Conservation (phyloP, 1,139 yeast genomes). For the Diutina pseudorugosa region DNA sequence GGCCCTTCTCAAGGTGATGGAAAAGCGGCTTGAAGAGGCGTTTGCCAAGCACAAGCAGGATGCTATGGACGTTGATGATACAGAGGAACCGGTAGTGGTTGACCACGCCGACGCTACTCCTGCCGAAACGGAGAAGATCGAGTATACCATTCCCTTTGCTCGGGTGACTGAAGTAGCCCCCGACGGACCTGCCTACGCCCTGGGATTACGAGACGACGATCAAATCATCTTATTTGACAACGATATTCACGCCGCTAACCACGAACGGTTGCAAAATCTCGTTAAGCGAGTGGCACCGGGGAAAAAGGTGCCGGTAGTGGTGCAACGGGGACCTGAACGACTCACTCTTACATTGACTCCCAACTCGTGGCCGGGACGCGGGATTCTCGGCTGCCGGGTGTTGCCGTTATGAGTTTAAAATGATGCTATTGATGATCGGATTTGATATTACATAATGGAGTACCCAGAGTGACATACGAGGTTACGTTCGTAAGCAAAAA, state of each 20-base stretch:
- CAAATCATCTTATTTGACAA: conserved; percentile 38
- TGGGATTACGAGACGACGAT: conserved; percentile 37
- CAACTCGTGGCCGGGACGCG: conserved; percentile 55
- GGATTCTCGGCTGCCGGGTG: conserved; percentile 54
- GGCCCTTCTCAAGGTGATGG: conserved; percentile 35
- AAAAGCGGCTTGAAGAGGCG: conserved; percentile 30
- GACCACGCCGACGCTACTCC: background rate
- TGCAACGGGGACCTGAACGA: conserved; percentile 19
- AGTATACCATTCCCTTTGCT: conserved; percentile 38
- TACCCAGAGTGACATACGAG: background rate
- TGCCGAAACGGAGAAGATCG: background rate
- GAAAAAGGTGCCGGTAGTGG: conserved; percentile 19
- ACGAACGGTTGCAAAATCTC: conserved; percentile 16
- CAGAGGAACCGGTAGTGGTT: background rate
- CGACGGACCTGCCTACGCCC: conserved; percentile 35
- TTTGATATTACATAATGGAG: background rate
- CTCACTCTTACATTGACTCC: conserved; percentile 35
- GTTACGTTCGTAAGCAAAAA: background rate
- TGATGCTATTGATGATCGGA: conserved; percentile 32
- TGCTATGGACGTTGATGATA: background rate
- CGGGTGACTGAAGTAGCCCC: conserved; percentile 32
- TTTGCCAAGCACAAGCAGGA: conserved; percentile 13
- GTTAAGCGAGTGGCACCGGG: conserved; percentile 28
- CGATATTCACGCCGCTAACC: conserved; percentile 39
- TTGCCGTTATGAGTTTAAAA: background rate